A percentile compares a stretch with the other conserved stretches of the same genome.
These are phyloP conservation scores for Papiliotrema flavescens DNA, from an alignment of 1,284 basidiomycete species.

Conservation along the genomic window DNA sequence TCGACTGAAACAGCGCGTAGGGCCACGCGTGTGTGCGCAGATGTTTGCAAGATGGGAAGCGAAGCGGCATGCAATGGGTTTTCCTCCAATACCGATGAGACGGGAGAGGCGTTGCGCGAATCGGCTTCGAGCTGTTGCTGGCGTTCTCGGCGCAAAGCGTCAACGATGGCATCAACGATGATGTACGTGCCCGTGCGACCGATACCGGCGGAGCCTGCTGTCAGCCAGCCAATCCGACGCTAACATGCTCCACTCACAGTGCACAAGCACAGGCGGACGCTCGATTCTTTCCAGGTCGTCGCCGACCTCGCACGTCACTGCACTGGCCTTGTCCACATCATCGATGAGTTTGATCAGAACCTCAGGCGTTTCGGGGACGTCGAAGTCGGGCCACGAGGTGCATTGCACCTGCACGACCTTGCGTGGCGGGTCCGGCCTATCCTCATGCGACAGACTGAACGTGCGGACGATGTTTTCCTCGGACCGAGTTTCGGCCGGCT, in stretches of 20 bases:
- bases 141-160: slow-evolving; percentile 64
- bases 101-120: background rate
- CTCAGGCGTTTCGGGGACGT: slow-evolving; percentile 76
- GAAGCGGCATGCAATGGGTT: background rate
- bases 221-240: slow-evolving; percentile 55
- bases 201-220: slow-evolving; percentile 83
- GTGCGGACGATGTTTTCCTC: slow-evolving; percentile 58
- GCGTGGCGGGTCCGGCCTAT: slow-evolving; percentile 60
- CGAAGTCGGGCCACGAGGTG: slow-evolving; percentile 89
- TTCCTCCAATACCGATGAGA: background rate
- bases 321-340: slow-evolving; percentile 57
- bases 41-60: background rate
- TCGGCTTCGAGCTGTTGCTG: background rate
- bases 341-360: slow-evolving; percentile 68
- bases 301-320: slow-evolving; percentile 54
- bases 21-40: background rate
- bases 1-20: background rate
- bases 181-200: slow-evolving; percentile 90
- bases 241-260: slow-evolving; percentile 48
- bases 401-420: slow-evolving; percentile 72
- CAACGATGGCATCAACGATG: slow-evolving; percentile 77
- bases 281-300: slow-evolving; percentile 21
- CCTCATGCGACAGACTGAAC: slow-evolving; percentile 64
- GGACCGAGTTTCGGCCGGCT: slow-evolving; percentile 10
- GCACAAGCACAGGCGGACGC: slow-evolving; percentile 48